A percentile compares a stretch with the other conserved stretches of the same genome.
phyloP scores from a whole-genome alignment of 495 filamentous ascomycete genomes.

The Penicillium diatomitis region DNA sequence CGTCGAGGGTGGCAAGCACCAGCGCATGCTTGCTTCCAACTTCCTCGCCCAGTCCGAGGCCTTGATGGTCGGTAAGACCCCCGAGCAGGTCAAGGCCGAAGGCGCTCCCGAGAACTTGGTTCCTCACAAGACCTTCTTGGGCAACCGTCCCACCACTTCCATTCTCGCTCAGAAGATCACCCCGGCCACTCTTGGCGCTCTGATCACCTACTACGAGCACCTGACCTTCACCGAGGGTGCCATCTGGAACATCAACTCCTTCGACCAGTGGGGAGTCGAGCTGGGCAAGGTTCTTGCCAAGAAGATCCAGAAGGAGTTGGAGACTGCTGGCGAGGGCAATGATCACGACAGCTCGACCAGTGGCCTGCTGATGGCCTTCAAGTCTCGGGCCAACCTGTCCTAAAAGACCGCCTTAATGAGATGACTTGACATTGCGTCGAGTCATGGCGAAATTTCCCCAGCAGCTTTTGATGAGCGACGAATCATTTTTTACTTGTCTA shows the following conservation, averaged over 20 bases:
- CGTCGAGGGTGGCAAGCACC: slow-evolving; percentile 81
- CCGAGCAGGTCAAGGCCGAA: slow-evolving; percentile 82
- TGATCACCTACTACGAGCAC: slow-evolving; percentile 99
- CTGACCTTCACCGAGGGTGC: slow-evolving; percentile 96
- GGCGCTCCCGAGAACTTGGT: slow-evolving; percentile 75
- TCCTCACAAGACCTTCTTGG: slow-evolving; percentile 98
- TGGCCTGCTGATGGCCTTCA: slow-evolving; percentile 81
- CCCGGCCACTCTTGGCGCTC: slow-evolving; percentile 80
- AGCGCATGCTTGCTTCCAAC: slow-evolving; percentile 97
- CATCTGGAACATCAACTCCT: slow-evolving; percentile 98
- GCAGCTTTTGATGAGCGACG: slow-evolving; percentile 20
- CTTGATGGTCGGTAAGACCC: slow-evolving; percentile 95
- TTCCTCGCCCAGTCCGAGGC: slow-evolving; percentile 97
- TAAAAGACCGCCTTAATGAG: slow-evolving; percentile 9
- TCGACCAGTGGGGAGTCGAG: slow-evolving; percentile 99
- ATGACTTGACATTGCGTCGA: slow-evolving; percentile 1
- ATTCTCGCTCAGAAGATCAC: slow-evolving; percentile 94
- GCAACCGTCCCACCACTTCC: slow-evolving; percentile 91
- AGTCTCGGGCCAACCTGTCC: slow-evolving; percentile 51
- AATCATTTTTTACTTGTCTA: slow-evolving; percentile 13
- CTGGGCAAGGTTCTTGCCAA: slow-evolving; percentile 92
- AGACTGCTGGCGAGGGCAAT: slow-evolving; percentile 57
- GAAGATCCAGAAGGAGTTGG: slow-evolving; percentile 73
- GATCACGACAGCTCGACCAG: slow-evolving; percentile 81
- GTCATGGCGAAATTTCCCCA: slow-evolving; percentile 6